Conservation (phyloP, 208 protist species). For the Wallacemonas collosoma region DNA sequence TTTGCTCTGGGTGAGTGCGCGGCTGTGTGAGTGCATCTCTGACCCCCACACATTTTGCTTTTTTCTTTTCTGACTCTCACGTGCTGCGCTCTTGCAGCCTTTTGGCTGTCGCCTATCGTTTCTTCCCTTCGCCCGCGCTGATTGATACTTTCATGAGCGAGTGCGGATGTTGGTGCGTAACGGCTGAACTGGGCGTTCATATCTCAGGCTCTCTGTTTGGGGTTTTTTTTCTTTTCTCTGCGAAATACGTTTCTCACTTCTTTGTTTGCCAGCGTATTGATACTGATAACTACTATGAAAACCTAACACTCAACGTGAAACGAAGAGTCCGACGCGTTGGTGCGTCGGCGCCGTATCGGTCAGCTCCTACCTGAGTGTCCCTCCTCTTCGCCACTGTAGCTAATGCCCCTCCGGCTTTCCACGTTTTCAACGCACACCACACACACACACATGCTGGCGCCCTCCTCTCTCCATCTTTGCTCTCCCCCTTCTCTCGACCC, state of each 20-base stretch:
- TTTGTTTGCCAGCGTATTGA: not conserved
- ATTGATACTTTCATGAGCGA: not conserved
- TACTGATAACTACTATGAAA: not conserved
- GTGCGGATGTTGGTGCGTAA: not conserved
- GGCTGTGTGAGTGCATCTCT: not conserved
- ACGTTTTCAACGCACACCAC: not conserved
- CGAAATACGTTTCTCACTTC: too few relatives aligned
- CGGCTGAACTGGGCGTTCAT: not conserved
- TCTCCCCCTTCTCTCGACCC: not conserved
- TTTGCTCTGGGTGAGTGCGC: not conserved
- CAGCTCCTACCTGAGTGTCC: not conserved
- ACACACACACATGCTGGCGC: not conserved
- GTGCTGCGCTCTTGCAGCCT: too few relatives aligned
- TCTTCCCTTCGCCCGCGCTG: not conserved
- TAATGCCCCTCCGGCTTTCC: not conserved
- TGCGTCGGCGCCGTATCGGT: too few relatives aligned
- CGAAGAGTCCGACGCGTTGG: too few relatives aligned
- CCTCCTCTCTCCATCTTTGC: not conserved
- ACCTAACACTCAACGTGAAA: too few relatives aligned
- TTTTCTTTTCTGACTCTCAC: not conserved
- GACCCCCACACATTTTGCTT: not conserved
- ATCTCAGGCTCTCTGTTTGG: not conserved
- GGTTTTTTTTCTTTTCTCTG: not conserved
- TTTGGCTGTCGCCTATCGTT: too few relatives aligned
- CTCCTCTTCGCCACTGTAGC: too few relatives aligned